Conservation (phyloP, 2,329 filamentous ascomycete species). For the Trichophyton schoenleinii region DNA sequence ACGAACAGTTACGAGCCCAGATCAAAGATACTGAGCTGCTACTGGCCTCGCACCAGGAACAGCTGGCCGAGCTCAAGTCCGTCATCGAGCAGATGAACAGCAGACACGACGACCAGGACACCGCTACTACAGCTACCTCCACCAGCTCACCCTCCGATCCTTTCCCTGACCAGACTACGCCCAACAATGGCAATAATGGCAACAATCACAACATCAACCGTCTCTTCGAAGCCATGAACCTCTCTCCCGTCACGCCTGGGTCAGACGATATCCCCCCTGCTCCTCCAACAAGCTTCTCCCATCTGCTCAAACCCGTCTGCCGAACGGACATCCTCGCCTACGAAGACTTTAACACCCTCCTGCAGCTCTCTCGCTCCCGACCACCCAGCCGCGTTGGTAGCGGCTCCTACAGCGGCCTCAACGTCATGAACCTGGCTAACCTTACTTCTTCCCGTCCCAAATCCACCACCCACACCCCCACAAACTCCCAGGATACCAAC, state of each 20-base stretch:
- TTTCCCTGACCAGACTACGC: conserved; percentile 43
- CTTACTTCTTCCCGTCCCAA: conserved; percentile 22
- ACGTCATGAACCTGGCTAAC: conserved; percentile 44
- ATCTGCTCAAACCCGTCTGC: conserved; percentile 71
- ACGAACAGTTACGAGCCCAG: conserved; percentile 75
- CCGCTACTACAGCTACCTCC: conserved; percentile 54
- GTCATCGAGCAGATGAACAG: conserved; percentile 80
- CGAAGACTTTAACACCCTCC: conserved; percentile 70
- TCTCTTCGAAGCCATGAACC: conserved; percentile 48
- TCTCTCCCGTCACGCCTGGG: conserved; percentile 38
- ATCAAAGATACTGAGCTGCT: conserved; percentile 76
- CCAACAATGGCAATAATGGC: conserved; percentile 21
- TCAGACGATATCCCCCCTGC: conserved; percentile 46
- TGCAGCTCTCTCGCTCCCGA: conserved; percentile 53
- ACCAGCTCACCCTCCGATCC: conserved; percentile 66
- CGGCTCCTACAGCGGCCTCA: conserved; percentile 55
- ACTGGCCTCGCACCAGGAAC: conserved; percentile 81
- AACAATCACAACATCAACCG: conserved; percentile 35
- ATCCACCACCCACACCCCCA: conserved; percentile 46
- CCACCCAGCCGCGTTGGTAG: conserved; percentile 57
- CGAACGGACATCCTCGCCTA: conserved; percentile 70
- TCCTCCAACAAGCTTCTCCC: conserved; percentile 60
- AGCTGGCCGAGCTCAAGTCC: conserved; percentile 76
- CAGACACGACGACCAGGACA: conserved; percentile 57
- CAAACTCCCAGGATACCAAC: conserved; percentile 32